Evolutionary conservation across 2,329 filamentous ascomycete genomes (phyloP), one percentile per base, ranked within the genome.

Genomic region (Alternaria gaisen): DNA sequence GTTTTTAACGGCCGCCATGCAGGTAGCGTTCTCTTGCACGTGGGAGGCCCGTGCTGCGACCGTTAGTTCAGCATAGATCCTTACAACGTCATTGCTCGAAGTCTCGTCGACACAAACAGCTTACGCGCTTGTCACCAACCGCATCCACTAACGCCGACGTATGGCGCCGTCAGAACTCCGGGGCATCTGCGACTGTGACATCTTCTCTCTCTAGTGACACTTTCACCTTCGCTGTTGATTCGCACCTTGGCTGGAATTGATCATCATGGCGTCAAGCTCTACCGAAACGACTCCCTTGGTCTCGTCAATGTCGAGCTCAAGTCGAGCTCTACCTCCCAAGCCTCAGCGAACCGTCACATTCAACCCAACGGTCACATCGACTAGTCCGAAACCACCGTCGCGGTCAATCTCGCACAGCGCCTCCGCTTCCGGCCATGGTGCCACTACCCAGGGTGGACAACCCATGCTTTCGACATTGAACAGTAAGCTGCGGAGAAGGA

Each of bases 401-500:
- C 76, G 66, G 42, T 68, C 75, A 8, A 51, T 76, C 41, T 68
- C 73, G 30, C 71, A 74, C 26, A 58, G 68, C 34, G 68, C 72
- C 32, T 68, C 72, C 34, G 60, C 70, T 24, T 73, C 79, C 2
- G 63, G 72, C 54, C 58, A 72, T 61, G 61, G 61, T 22, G 63
- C 73, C 36, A 78, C 80, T 44, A 74, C 77, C 53, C 77, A 82
- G 60, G 73, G 74, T 55, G 75, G 77, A 8, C 77, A 78, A 65
- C 77, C 77, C 3, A 77, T 79, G 75, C 87, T 97, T 24, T 89
- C 93, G 5, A 87, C 91, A 3, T 82, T 97, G 69, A 97, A 97
- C 80, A 94, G 85, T 85, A 97, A 94, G 80, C 84, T 97, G 47
- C 90, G 92, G 56, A 86, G 94, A 72, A 87, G 94, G 66, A 95